These are phyloP conservation scores for Termitomyces sp. DNA, from an alignment of 768 basidiomycete genomes.

Conservation along the genomic window DNA sequence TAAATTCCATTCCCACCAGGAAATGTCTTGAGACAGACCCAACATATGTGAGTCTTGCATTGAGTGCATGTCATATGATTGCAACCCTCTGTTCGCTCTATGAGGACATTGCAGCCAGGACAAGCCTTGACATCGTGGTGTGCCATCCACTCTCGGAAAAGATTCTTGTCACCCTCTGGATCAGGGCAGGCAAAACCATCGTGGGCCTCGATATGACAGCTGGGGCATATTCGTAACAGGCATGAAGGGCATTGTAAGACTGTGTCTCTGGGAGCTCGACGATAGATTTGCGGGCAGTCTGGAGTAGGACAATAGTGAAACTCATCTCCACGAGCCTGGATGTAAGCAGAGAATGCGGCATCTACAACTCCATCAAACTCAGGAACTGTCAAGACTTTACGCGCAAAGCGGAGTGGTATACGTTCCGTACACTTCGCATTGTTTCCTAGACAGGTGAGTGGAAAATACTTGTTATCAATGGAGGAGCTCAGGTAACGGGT, in stretches of 20 bases:
- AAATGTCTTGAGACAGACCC: conserved; percentile 74
- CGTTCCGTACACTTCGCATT: conserved; percentile 49
- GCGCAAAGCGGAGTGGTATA: conserved; percentile 51
- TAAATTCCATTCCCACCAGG: conserved; percentile 67
- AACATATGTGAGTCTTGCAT: conserved; percentile 76
- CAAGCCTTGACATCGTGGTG: conserved; percentile 67
- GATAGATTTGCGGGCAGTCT: conserved; percentile 73
- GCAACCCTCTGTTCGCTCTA: conserved; percentile 72
- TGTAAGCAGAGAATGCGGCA: conserved; percentile 55
- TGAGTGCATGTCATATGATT: conserved; percentile 78
- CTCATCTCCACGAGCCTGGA: conserved; percentile 53
- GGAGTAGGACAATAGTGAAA: conserved; percentile 76
- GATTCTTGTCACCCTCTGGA: conserved; percentile 43
- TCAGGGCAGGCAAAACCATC: conserved; percentile 65
- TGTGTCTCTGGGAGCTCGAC: conserved; percentile 41
- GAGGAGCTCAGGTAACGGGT: conserved; percentile 52
- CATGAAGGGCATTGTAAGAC: conserved; percentile 69
- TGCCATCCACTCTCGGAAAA: conserved; percentile 61
- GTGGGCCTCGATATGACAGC: conserved; percentile 52
- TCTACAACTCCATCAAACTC: conserved; percentile 53
- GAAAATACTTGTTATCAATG: conserved; percentile 55
- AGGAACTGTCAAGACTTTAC: conserved; percentile 38
- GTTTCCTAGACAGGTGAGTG: conserved; percentile 66
- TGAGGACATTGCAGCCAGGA: conserved; percentile 63
- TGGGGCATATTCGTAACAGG: conserved; percentile 60